A percentile compares a stretch with the other conserved stretches of the same genome.
phyloP scores from a whole-genome alignment of 2,329 filamentous ascomycete genomes.

The Penicillium psychrosexuale region DNA sequence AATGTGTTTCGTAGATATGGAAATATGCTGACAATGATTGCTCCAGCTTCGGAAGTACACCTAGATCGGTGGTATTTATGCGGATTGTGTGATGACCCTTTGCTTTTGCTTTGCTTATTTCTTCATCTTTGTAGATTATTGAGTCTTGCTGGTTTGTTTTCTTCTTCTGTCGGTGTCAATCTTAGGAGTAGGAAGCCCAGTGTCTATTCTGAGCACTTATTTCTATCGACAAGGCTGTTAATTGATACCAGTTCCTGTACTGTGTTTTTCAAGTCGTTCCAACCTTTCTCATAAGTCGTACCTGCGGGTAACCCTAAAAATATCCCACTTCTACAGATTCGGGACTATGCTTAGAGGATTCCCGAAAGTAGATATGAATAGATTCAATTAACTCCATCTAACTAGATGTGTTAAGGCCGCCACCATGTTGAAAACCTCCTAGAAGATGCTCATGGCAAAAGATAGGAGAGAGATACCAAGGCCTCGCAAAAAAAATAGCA shows the following conservation, averaged over 20 bases:
- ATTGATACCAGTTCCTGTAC: slow-evolving; percentile 17
- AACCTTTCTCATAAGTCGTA: background rate
- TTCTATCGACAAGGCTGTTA: slow-evolving; percentile 9
- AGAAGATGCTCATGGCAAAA: background rate
- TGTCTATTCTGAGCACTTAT: background rate
- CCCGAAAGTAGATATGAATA: background rate
- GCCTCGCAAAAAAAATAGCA: background rate
- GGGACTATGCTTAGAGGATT: too few species aligned
- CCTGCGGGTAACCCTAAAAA: background rate
- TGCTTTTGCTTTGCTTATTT: slow-evolving; percentile 7
- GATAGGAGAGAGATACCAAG: background rate
- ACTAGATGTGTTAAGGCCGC: background rate
- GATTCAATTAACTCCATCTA: background rate
- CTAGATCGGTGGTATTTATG: slow-evolving; percentile 12
- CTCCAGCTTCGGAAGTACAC: slow-evolving; percentile 38
- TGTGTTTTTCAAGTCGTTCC: background rate
- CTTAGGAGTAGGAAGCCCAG: background rate
- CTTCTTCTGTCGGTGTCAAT: background rate
- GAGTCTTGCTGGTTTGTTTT: slow-evolving; percentile 1
- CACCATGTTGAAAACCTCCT: background rate
- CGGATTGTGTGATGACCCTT: slow-evolving; percentile 15
- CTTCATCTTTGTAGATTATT: slow-evolving; percentile 25
- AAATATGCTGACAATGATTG: slow-evolving; percentile 10
- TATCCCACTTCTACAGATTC: background rate
- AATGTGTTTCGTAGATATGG: background rate